phyloP scores from a whole-genome alignment of 2,329 filamentous ascomycete species.

The Periconia sp. region DNA sequence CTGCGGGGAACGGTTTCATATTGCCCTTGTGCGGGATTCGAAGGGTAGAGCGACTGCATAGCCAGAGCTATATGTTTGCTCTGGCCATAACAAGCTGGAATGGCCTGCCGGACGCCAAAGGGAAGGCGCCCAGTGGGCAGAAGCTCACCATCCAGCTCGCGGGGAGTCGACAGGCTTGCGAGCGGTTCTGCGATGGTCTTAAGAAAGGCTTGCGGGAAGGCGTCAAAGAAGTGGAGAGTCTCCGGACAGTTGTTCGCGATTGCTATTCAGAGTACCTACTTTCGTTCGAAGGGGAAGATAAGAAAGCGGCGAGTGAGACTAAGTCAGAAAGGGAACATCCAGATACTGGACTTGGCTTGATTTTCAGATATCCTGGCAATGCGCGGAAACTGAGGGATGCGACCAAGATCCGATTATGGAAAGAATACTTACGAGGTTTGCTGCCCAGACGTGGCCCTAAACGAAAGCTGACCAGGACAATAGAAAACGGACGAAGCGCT shows the following conservation, averaged over 20 bases:
- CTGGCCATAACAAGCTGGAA: constrained; percentile 97
- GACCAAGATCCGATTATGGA: constrained; percentile 97
- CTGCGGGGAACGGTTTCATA: constrained; percentile 94
- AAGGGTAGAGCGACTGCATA: constrained; percentile 90
- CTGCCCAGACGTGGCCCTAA: too few species aligned
- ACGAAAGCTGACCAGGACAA: constrained; percentile 20
- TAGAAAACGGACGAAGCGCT: constrained; percentile 90
- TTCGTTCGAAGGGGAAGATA: constrained; percentile 57
- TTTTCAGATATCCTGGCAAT: constrained; percentile 95
- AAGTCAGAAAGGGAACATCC: constrained; percentile 66
- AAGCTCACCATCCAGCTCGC: constrained; percentile 91
- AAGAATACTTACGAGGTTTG: constrained; percentile 79
- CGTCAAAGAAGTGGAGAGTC: constrained; percentile 84
- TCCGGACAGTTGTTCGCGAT: constrained; percentile 78
- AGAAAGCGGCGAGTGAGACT: constrained; percentile 41
- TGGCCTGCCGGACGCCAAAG: constrained; percentile 54
- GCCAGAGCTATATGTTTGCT: constrained; percentile 89
- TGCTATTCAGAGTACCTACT: constrained; percentile 76
- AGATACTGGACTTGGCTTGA: constrained; percentile 91
- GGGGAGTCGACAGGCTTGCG: constrained; percentile 85
- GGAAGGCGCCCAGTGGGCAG: constrained; percentile 66
- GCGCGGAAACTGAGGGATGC: constrained; percentile 90
- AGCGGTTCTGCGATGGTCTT: constrained; percentile 93
- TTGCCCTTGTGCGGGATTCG: constrained; percentile 90
- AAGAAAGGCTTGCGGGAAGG: constrained; percentile 88